Evolutionary conservation across 768 basidiomycete species (phyloP), one percentile per base, ranked within the genome.

Genomic region (Candolleomyces efflorescens): DNA sequence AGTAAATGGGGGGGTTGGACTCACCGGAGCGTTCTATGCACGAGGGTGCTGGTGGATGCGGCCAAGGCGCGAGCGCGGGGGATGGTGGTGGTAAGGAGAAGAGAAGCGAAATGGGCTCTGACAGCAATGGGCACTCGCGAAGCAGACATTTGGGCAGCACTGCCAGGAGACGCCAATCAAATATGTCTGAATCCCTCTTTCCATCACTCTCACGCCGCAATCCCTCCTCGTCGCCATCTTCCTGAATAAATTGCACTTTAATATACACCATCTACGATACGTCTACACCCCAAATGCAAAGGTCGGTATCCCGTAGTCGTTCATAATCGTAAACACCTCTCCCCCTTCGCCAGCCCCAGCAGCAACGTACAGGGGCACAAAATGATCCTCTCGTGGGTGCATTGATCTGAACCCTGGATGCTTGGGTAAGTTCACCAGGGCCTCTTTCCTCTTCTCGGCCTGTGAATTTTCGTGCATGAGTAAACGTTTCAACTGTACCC

Each of bases 331-430:
- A 63, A 69, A 73, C 7, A 77, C 77, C 36, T 75, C 71, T 1
- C 82, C 84, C 5, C 75, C 77, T 44, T 82, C 86, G 9, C 84
- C 86, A 7, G 88, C 90, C 3, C 88, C 90, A 2, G 83, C 86
- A 3, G 86, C 89, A 43, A 92, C 76, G 67, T 91, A 90, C 15
- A 93, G 60, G 10, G 92, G 91, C 15, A 92, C 75, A 64, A 93
- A 90, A 65, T 93, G 91, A 26, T 94, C 92, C 61, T 85, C 84
- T 2, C 87, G 78, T 1, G 90, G 92, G 63, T 94, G 89, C 24
- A 85, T 81, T 0, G 75, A 64, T 3, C 84, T 78, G 77, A 89
- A 93, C 9, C 81, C 81, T 3, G 74, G 69, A 62, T 92, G 89
- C 44, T 72, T 71, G 9, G 77, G 73, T 58, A 94, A 73, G 9